Percentiles rank a stretch among this genome's conserved stretches.
Conservation (phyloP, 2,329 filamentous ascomycete genomes). For the Leptographium wingfieldii region DNA sequence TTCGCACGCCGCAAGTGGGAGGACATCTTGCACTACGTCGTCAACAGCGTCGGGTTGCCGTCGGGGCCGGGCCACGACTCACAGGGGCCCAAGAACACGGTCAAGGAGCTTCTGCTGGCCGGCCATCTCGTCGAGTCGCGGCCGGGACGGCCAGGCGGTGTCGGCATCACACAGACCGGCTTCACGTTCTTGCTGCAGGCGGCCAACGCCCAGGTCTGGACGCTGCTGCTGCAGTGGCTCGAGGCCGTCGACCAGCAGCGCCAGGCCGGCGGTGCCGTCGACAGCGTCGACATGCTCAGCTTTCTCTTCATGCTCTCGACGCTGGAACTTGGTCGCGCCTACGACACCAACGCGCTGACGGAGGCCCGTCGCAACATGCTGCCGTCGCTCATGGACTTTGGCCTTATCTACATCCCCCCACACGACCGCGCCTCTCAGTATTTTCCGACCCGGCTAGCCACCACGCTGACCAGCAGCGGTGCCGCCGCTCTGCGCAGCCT, state of each 20-base stretch:
- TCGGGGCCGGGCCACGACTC: conserved; percentile 26
- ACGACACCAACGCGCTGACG: conserved; percentile 74
- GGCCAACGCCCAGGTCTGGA: conserved; percentile 95
- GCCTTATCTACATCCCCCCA: conserved; percentile 66
- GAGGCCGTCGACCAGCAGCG: conserved; percentile 58
- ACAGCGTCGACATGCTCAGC: conserved; percentile 84
- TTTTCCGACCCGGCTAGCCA: conserved; percentile 89
- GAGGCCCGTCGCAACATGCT: conserved; percentile 77
- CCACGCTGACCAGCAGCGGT: conserved; percentile 73
- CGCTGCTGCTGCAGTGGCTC: conserved; percentile 82
- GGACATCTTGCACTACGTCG: conserved; percentile 89
- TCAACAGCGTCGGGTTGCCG: conserved; percentile 54
- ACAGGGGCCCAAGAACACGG: conserved; percentile 55
- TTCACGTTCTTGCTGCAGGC: conserved; percentile 94
- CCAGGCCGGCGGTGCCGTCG: conserved; percentile 51
- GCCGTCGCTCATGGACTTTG: conserved; percentile 82
- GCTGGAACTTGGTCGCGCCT: conserved; percentile 81
- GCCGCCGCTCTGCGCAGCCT: conserved; percentile 36
- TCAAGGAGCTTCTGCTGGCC: conserved; percentile 70
- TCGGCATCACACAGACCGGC: conserved; percentile 80
- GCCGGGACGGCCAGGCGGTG: conserved; percentile 23
- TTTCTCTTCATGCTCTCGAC: conserved; percentile 94
- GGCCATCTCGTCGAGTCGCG: conserved; percentile 65
- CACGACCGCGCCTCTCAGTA: conserved; percentile 44
- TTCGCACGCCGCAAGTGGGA: conserved; percentile 91